A percentile compares a stretch with the other conserved stretches of the same genome.
phyloP scores from a whole-genome alignment of 2,329 filamentous ascomycete genomes.

The Colletotrichum endophyticum region DNA sequence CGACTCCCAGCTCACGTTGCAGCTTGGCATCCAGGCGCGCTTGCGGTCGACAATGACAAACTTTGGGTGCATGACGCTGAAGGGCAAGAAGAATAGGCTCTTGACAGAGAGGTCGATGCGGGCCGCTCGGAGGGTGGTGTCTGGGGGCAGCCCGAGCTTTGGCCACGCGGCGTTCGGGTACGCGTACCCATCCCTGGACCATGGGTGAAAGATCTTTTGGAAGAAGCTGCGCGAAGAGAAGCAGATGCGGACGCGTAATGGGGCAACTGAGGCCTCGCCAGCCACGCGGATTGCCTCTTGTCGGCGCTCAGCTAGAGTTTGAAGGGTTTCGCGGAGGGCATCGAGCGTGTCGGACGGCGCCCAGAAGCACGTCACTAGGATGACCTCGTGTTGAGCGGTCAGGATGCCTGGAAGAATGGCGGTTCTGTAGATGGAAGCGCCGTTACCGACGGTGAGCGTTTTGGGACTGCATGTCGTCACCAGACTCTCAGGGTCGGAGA shows the following conservation, averaged over 20 bases:
- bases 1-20: slow-evolving; percentile 86
- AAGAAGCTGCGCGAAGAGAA: slow-evolving; percentile 76
- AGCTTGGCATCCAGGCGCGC: slow-evolving; percentile 74
- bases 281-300: slow-evolving; percentile 39
- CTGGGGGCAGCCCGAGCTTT: slow-evolving; percentile 67
- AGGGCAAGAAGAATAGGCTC: slow-evolving; percentile 78
- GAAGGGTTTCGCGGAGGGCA: slow-evolving; percentile 61
- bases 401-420: slow-evolving; percentile 66
- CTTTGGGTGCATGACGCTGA: slow-evolving; percentile 90
- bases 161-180: slow-evolving; percentile 67
- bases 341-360: slow-evolving; percentile 67
- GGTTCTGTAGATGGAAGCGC: slow-evolving; percentile 58
- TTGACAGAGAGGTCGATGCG: slow-evolving; percentile 75
- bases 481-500: slow-evolving; percentile 47
- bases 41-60: slow-evolving; percentile 76
- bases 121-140: slow-evolving; percentile 52
- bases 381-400: slow-evolving; percentile 65
- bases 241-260: slow-evolving; percentile 71
- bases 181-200: slow-evolving; percentile 63
- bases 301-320: slow-evolving; percentile 57
- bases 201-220: slow-evolving; percentile 78
- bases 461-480: slow-evolving; percentile 51
- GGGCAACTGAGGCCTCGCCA: slow-evolving; percentile 16
- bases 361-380: slow-evolving; percentile 87
- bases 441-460: slow-evolving; percentile 61